Conservation (phyloP, 257 asterid species). For the Salvia hispanica region DNA sequence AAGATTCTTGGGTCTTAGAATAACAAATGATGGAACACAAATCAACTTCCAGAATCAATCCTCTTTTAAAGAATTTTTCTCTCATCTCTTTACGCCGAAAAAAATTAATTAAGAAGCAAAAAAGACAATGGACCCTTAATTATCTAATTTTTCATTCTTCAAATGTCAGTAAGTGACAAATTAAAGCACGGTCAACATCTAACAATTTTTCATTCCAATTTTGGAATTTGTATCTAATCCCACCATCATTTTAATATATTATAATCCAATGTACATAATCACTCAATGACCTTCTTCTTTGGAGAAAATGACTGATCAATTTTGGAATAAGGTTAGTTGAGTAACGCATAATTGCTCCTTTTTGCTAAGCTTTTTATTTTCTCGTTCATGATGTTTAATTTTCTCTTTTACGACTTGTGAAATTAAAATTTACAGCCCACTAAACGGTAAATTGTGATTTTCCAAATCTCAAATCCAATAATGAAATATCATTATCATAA, state of each 20-base stretch:
- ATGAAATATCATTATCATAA: too few species aligned
- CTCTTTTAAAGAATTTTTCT: not conserved
- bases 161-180: slow-evolving; percentile 24
- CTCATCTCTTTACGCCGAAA: not conserved
- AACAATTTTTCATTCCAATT: slow-evolving; percentile 18
- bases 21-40: slow-evolving; percentile 21
- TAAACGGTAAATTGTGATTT: too few species aligned
- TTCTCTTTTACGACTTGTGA: too few species aligned
- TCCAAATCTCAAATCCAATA: too few species aligned
- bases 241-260: not conserved
- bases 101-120: slow-evolving; percentile 18
- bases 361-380: too few species aligned
- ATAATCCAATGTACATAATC: not conserved
- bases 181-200: slow-evolving; percentile 21
- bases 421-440: too few species aligned
- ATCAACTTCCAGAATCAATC: slow-evolving; percentile 20
- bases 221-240: not conserved
- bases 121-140: slow-evolving; percentile 10
- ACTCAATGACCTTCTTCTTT: not conserved
- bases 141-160: slow-evolving; percentile 20
- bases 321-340: not conserved
- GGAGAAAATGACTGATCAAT: not conserved
- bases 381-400: too few species aligned
- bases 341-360: too few species aligned
- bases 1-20: slow-evolving; percentile 24